These are phyloP conservation scores for Nosema bombycis DNA, from an alignment of 371 early-diverging fungal species.

Conservation along the genomic window DNA sequence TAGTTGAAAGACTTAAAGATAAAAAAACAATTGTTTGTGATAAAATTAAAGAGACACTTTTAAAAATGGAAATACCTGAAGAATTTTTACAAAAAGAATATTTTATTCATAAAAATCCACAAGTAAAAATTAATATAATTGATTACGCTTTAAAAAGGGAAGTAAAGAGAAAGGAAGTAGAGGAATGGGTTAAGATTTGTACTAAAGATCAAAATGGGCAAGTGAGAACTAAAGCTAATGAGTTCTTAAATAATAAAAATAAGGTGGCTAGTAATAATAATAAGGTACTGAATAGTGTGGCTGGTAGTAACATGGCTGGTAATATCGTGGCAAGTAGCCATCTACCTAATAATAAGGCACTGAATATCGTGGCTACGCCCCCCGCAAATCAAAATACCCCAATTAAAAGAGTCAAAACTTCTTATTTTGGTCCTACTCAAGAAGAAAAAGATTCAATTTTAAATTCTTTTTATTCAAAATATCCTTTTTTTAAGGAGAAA, in stretches of 20 bases:
- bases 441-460: neutral
- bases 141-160: constrained; percentile 5
- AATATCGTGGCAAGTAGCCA: neutral
- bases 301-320: neutral
- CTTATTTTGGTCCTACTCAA: neutral
- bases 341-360: neutral
- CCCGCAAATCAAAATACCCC: neutral
- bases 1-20: constrained; percentile 47
- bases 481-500: constrained; percentile 36
- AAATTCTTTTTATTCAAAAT: constrained; percentile 29
- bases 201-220: constrained; percentile 22
- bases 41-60: constrained; percentile 43
- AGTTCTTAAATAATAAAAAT: neutral
- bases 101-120: constrained; percentile 43
- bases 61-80: constrained; percentile 3
- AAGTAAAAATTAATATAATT: constrained; percentile 40
- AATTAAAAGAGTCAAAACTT: neutral
- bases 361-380: too few species aligned
- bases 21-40: constrained; percentile 34
- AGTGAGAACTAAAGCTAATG: constrained; percentile 24
- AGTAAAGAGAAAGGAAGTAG: constrained; percentile 7
- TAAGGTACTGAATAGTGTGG: neutral
- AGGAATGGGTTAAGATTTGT: constrained; percentile 17
- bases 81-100: constrained; percentile 10
- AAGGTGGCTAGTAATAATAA: neutral